phyloP scores from a whole-genome alignment of 495 filamentous ascomycete genomes.

The Aspergillus ostianus region DNA sequence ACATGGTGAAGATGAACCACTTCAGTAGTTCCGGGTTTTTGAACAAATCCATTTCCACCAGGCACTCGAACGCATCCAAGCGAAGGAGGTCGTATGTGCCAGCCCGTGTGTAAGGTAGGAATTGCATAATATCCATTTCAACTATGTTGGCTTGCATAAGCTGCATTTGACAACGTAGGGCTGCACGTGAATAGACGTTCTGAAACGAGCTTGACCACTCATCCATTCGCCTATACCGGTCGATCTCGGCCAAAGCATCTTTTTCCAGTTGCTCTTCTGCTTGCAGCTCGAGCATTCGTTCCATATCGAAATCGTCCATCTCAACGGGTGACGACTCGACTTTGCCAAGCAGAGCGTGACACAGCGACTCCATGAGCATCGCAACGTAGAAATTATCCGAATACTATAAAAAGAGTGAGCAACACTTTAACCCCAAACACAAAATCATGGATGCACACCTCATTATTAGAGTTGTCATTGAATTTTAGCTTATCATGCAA shows the following conservation, averaged over 20 bases:
- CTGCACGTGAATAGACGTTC: slow-evolving; percentile 82
- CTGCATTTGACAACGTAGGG: slow-evolving; percentile 70
- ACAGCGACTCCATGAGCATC: slow-evolving; percentile 73
- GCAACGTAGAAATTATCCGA: slow-evolving; percentile 88
- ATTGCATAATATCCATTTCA: slow-evolving; percentile 58
- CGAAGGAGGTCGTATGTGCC: slow-evolving; percentile 79
- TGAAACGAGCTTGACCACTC: slow-evolving; percentile 91
- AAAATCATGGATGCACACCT: slow-evolving; percentile 37
- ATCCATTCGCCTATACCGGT: slow-evolving; percentile 87
- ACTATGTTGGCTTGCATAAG: slow-evolving; percentile 72
- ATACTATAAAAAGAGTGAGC: slow-evolving; percentile 42
- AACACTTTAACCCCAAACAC: neutral
- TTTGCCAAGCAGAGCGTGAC: slow-evolving; percentile 67
- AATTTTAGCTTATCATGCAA: slow-evolving; percentile 83
- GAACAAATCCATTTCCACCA: slow-evolving; percentile 75
- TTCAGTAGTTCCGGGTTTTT: slow-evolving; percentile 58
- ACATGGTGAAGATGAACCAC: slow-evolving; percentile 69
- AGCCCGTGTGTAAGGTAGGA: slow-evolving; percentile 76
- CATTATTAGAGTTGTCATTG: slow-evolving; percentile 90
- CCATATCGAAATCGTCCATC: slow-evolving; percentile 47
- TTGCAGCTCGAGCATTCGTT: slow-evolving; percentile 48
- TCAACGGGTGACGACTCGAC: slow-evolving; percentile 40
- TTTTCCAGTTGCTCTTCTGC: slow-evolving; percentile 64
- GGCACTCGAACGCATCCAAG: slow-evolving; percentile 75
- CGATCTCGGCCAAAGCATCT: slow-evolving; percentile 77